Percentiles rank a stretch among this genome's conserved stretches.
Conservation (phyloP, 352 stramenopile species). For the Blastocystis sp. region DNA sequence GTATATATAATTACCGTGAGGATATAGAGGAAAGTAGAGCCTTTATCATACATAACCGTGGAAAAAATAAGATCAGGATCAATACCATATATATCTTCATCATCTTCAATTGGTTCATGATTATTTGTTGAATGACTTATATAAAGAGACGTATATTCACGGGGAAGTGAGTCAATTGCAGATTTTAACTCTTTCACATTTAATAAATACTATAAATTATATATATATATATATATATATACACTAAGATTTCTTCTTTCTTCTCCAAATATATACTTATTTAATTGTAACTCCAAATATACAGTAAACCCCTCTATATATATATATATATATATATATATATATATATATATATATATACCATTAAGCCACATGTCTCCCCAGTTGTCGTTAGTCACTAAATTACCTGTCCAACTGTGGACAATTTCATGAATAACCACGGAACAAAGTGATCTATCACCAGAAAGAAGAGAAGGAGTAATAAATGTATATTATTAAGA, state of each 20-base stretch:
- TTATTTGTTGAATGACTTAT: conserved; percentile 45
- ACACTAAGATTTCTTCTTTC: conserved; percentile 40
- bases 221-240: conserved; percentile 38
- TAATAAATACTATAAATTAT: conserved; percentile 48
- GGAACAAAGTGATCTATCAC: conserved; percentile 73
- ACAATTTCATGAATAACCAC: conserved; percentile 89
- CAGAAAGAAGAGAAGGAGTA: conserved; percentile 76
- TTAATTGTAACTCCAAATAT: conserved; percentile 88
- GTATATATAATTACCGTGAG: conserved; percentile 2
- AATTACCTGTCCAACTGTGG: conserved; percentile 83
- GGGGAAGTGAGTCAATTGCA: conserved; percentile 8
- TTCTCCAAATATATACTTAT: conserved; percentile 50
- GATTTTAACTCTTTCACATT: conserved; percentile 4
- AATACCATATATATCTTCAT: conserved; percentile 62
- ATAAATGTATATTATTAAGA: conserved; percentile 74
- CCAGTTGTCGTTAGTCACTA: conserved; percentile 83
- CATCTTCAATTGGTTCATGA: conserved; percentile 58
- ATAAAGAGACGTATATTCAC: conserved; percentile 50
- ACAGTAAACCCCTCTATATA: conserved; percentile 52
- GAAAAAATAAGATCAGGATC: conserved; percentile 85
- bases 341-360: conserved; percentile 51
- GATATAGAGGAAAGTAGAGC: conserved; percentile 50
- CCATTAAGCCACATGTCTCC: conserved; percentile 95
- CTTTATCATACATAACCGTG: conserved; percentile 81
- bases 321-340: background rate